phyloP scores from a whole-genome alignment of 2,329 filamentous ascomycete genomes.

The Beauveria sp. region DNA sequence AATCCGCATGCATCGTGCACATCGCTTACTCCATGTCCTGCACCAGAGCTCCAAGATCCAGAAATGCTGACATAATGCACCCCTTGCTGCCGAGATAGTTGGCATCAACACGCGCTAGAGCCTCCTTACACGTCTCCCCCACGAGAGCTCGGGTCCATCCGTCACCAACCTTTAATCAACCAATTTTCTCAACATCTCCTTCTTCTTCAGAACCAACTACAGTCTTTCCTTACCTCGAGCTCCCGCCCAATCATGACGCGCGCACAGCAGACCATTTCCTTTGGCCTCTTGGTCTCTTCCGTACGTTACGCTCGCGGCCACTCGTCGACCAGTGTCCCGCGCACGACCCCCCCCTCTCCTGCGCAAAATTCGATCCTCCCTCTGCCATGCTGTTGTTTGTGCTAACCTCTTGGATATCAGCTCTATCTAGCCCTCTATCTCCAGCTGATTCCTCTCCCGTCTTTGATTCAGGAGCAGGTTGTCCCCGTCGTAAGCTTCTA shows the following conservation, averaged over 20 bases:
- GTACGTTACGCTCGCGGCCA: slow-evolving; percentile 39
- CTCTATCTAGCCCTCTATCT: slow-evolving; percentile 84
- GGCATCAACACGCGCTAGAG: slow-evolving; percentile 9
- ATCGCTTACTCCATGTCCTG: background rate
- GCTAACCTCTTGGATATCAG: slow-evolving; percentile 38
- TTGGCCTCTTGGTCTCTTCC: slow-evolving; percentile 79
- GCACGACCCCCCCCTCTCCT: background rate
- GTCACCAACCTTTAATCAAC: background rate
- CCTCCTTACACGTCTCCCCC: slow-evolving; percentile 9
- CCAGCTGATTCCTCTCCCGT: slow-evolving; percentile 71
- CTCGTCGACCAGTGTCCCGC: background rate
- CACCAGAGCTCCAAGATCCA: background rate
- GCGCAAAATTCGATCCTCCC: background rate
- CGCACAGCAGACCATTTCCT: slow-evolving; percentile 84
- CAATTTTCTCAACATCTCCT: background rate
- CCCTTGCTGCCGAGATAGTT: slow-evolving; percentile 9
- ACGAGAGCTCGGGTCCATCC: background rate
- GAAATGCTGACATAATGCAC: slow-evolving; percentile 11
- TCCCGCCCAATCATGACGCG: slow-evolving; percentile 70
- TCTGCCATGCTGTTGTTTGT: background rate
- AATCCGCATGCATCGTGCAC: background rate
- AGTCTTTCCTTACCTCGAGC: slow-evolving; percentile 7
- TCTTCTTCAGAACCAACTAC: slow-evolving; percentile 6
- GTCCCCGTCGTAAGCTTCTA: slow-evolving; percentile 70
- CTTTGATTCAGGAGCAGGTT: slow-evolving; percentile 71